Conservation (phyloP, 2,329 filamentous ascomycete species). For the Ceratocystis albifundus region DNA sequence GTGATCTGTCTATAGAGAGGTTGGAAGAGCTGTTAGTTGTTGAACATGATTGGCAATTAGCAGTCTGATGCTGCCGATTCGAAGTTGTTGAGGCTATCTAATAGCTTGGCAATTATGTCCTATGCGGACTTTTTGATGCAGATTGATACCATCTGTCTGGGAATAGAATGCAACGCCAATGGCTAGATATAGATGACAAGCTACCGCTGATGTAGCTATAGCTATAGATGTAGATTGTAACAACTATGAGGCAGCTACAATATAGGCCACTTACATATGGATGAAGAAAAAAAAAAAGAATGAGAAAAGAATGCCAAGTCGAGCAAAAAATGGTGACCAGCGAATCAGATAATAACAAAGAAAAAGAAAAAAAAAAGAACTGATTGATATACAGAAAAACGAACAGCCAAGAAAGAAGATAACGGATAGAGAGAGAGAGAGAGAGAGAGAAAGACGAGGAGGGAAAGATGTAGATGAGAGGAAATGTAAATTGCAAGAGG, state of each 20-base stretch:
- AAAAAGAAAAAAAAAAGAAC: too few relatives aligned
- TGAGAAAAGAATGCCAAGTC: background rate
- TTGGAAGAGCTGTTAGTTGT: constrained; percentile 26
- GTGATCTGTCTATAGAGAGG: background rate
- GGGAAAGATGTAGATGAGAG: background rate
- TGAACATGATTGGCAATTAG: background rate
- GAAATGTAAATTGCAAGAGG: background rate
- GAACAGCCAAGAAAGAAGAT: background rate
- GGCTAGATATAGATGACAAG: background rate
- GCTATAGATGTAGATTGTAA: background rate
- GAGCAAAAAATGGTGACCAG: background rate
- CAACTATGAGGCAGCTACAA: background rate
- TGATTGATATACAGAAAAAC: background rate
- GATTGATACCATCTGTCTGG: background rate
- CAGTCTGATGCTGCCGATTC: background rate
- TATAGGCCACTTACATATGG: background rate
- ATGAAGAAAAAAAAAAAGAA: background rate
- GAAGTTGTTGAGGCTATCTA: background rate
- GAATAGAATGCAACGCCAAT: background rate
- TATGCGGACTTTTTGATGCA: background rate
- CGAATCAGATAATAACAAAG: too few relatives aligned
- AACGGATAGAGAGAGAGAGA: background rate
- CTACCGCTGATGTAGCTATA: too few relatives aligned
- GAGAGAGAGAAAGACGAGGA: background rate
- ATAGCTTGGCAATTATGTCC: background rate